Evolutionary conservation across 2,329 filamentous ascomycete genomes (phyloP).

Genomic region (Neopestalotiopsis sp.): DNA sequence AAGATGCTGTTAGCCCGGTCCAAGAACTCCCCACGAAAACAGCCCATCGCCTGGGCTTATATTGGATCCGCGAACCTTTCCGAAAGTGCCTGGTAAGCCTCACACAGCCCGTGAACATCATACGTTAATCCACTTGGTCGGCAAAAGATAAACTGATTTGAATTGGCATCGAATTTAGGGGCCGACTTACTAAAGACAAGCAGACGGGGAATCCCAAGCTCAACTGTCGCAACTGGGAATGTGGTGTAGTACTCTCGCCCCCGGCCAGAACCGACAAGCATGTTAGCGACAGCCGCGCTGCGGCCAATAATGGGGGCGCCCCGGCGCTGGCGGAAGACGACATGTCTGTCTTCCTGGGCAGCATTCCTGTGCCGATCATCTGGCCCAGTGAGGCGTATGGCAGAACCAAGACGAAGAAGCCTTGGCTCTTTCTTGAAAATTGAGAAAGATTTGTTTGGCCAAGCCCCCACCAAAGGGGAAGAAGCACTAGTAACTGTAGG

Average conservation of each 20-base stretch:
- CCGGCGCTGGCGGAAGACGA: constrained; percentile 13
- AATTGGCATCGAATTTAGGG: constrained; percentile 56
- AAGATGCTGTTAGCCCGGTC: constrained; percentile 69
- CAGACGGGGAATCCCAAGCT: constrained; percentile 72
- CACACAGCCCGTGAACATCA: background rate
- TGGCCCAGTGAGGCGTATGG: constrained; percentile 40
- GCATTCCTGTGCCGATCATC: constrained; percentile 48
- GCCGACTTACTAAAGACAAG: constrained; percentile 74
- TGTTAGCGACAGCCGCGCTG: constrained; percentile 20
- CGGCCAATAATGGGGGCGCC: constrained; percentile 15
- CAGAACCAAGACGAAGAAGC: constrained; percentile 29
- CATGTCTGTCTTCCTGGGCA: constrained; percentile 37
- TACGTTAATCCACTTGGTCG: background rate
- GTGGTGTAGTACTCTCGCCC: constrained; percentile 77
- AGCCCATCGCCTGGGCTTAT: constrained; percentile 72
- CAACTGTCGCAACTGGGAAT: constrained; percentile 93
- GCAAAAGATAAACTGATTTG: background rate
- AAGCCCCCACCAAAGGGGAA: background rate
- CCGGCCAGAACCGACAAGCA: constrained; percentile 47
- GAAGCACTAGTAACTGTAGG: background rate
- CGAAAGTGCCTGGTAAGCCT: constrained; percentile 84
- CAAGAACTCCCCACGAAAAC: constrained; percentile 21
- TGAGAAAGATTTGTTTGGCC: constrained; percentile 17
- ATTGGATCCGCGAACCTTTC: constrained; percentile 91
- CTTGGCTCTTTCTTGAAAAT: constrained; percentile 36